These are phyloP conservation scores for Mycena filopes DNA, from an alignment of 768 basidiomycete species.

Conservation along the genomic window DNA sequence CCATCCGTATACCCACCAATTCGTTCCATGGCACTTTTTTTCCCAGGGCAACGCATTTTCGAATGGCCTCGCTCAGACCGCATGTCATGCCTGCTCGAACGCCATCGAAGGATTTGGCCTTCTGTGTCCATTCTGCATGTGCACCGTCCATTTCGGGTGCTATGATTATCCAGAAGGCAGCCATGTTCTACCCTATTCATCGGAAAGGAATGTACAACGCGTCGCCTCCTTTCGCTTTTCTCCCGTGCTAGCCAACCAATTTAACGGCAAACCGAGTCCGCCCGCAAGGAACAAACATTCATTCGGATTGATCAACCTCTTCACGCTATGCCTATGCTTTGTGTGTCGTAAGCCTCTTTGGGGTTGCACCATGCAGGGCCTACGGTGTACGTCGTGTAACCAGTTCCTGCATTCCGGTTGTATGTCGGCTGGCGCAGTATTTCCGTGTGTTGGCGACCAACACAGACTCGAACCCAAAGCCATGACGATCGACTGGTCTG, in stretches of 20 bases:
- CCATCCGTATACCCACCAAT: conserved; percentile 68
- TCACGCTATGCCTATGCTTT: conserved; percentile 78
- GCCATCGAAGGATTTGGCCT: conserved; percentile 75
- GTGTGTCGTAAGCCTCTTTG: conserved; percentile 77
- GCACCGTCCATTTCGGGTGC: conserved; percentile 80
- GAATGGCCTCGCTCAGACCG: conserved; percentile 48
- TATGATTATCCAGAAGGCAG: conserved; percentile 78
- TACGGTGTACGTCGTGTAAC: conserved; percentile 71
- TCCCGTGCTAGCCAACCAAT: conserved; percentile 49
- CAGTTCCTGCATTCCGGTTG: conserved; percentile 71
- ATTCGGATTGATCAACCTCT: conserved; percentile 71
- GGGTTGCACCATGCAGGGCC: conserved; percentile 72
- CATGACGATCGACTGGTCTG: conserved; percentile 61
- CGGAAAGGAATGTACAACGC: conserved; percentile 60
- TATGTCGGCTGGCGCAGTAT: conserved; percentile 42
- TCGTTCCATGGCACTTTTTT: conserved; percentile 72
- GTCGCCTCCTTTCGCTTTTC: conserved; percentile 75
- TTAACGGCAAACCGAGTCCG: conserved; percentile 32
- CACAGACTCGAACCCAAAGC: conserved; percentile 52
- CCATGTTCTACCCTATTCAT: conserved; percentile 62
- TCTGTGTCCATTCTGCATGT: conserved; percentile 76
- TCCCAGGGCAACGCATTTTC: conserved; percentile 38
- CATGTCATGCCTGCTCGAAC: conserved; percentile 68
- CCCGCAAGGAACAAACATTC: conserved; percentile 54
- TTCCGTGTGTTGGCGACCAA: conserved; percentile 50